phyloP scores from a whole-genome alignment of 2,329 filamentous ascomycete species.

The Neofusicoccum kwambonambiense region DNA sequence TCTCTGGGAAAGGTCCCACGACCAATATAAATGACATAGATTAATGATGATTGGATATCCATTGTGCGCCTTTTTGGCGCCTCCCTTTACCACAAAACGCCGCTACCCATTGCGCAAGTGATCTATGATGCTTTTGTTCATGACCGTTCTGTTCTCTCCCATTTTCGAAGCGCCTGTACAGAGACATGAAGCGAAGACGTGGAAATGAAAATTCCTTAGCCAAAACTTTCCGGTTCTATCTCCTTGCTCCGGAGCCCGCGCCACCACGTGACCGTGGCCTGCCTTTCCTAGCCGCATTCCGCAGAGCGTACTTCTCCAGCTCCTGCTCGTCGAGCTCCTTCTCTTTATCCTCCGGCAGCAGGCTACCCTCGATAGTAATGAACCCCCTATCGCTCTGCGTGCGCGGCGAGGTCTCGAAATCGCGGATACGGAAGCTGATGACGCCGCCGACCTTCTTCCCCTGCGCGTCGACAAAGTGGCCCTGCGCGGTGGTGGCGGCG shows the following conservation, averaged over 20 bases:
- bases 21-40: constrained; percentile 1
- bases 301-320: constrained; percentile 14
- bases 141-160: not conserved
- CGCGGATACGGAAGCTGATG: constrained; percentile 75
- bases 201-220: not conserved
- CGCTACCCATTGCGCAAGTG: not conserved
- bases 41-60: constrained; percentile 17
- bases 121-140: constrained; percentile 9
- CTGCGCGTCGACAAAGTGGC: constrained; percentile 71
- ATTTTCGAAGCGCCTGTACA: not conserved
- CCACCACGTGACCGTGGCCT: not conserved
- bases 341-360: constrained; percentile 70
- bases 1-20: not conserved
- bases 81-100: not conserved
- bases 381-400: constrained; percentile 73
- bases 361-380: constrained; percentile 83
- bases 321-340: constrained; percentile 32
- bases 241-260: not conserved
- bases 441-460: constrained; percentile 67
- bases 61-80: constrained; percentile 9
- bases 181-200: not conserved
- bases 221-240: not conserved
- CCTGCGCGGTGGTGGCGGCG: constrained; percentile 45
- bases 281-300: not conserved
- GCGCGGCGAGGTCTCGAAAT: constrained; percentile 68